Evolutionary conservation across 192 early-diverging fungal species (phyloP).

Genomic region (Rhizophlyctis rosea): DNA sequence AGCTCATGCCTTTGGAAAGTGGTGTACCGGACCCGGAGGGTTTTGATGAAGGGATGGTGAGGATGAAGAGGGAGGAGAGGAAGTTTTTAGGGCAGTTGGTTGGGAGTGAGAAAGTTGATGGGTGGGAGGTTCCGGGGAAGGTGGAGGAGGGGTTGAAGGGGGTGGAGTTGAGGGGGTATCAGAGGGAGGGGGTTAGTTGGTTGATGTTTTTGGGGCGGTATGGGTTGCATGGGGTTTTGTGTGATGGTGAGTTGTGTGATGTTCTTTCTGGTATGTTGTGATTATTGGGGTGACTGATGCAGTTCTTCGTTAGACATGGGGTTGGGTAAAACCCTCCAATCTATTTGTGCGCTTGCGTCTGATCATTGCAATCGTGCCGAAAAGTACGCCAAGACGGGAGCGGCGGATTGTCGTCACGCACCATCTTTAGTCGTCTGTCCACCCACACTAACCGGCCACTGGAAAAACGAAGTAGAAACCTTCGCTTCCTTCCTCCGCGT

Average conservation of each 20-base stretch:
- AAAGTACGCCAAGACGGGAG: conserved; percentile 47
- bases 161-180: conserved; percentile 83
- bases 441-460: conserved; percentile 91
- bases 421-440: conserved; percentile 95
- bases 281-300: neutral
- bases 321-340: conserved; percentile 94
- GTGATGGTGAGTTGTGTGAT: conserved; percentile 67
- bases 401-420: conserved; percentile 64
- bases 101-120: conserved; percentile 82
- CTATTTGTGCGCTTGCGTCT: conserved; percentile 90
- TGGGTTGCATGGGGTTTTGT: conserved; percentile 94
- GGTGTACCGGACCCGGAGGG: conserved; percentile 94
- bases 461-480: conserved; percentile 88
- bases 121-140: conserved; percentile 80
- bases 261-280: neutral
- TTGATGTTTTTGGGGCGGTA: conserved; percentile 95
- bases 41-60: conserved; percentile 72
- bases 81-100: conserved; percentile 92
- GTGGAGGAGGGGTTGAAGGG: conserved; percentile 86
- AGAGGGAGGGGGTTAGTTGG: conserved; percentile 99
- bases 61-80: conserved; percentile 83
- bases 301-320: conserved; percentile 80
- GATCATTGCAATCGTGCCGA: conserved; percentile 75
- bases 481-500: conserved; percentile 76
- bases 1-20: conserved; percentile 90